Evolutionary conservation across 2,329 filamentous ascomycete genomes (phyloP).

Genomic region (Cadophora sp.): DNA sequence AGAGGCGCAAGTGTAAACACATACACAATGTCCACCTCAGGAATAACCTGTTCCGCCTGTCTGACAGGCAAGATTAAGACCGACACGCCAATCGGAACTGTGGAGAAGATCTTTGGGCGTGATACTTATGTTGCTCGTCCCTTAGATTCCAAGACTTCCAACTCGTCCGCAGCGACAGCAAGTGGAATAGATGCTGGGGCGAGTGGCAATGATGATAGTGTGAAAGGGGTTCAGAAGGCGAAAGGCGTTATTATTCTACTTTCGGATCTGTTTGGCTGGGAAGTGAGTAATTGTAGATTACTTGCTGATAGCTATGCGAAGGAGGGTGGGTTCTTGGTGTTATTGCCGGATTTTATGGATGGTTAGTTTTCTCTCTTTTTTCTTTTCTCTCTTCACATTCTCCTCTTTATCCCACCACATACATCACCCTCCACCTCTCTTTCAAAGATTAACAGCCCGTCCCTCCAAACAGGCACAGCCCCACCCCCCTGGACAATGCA

Average conservation of each 20-base stretch:
- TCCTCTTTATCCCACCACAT: not conserved
- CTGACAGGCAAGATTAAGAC: not conserved
- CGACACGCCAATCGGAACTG: not conserved
- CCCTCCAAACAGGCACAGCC: not conserved
- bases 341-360: constrained; percentile 57
- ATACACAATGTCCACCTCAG: not conserved
- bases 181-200: not conserved
- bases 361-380: constrained; percentile 41
- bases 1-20: not conserved
- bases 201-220: not conserved
- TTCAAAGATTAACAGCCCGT: not conserved
- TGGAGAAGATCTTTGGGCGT: not conserved
- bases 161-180: not conserved
- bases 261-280: constrained; percentile 56
- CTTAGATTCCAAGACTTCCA: not conserved
- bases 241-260: constrained; percentile 54
- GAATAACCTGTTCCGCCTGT: constrained; percentile 5
- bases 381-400: not conserved
- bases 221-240: constrained; percentile 1
- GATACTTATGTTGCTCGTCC: not conserved
- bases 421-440: not conserved
- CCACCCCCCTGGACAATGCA: constrained; percentile 2
- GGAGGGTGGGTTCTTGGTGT: constrained; percentile 50
- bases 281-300: constrained; percentile 52
- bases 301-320: constrained; percentile 54